A percentile compares a stretch with the other conserved stretches of the same genome.
phyloP scores from a whole-genome alignment of 164 flowering plant genomes.

The Chimonanthus praecox region DNA sequence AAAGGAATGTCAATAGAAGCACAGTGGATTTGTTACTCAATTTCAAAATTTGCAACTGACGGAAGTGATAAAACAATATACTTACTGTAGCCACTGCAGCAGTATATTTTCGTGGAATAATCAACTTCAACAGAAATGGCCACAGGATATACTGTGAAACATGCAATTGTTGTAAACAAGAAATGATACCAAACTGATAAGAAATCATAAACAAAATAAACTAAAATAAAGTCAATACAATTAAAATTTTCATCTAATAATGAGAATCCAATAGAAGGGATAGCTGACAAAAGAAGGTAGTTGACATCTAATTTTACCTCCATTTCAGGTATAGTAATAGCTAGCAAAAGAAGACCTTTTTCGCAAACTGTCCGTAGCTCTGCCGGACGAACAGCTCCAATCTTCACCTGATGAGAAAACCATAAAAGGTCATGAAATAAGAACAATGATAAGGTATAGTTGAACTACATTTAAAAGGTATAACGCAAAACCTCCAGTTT shows the following conservation, averaged over 20 bases:
- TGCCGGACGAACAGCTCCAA: slow-evolving; percentile 39
- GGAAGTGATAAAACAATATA: not conserved
- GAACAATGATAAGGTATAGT: not conserved
- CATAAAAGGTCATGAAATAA: not conserved
- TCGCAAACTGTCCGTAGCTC: slow-evolving; percentile 71
- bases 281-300: not conserved
- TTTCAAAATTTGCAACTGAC: not conserved
- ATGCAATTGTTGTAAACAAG: not conserved
- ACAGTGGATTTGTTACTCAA: not conserved
- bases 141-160: slow-evolving; percentile 70
- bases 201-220: not conserved
- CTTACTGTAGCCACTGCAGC: slow-evolving; percentile 85
- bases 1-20: too few species aligned
- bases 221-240: not conserved
- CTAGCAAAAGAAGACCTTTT: slow-evolving; percentile 84
- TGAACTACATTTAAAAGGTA: not conserved
- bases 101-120: slow-evolving; percentile 71
- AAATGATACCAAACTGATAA: not conserved
- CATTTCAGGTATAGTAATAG: slow-evolving; percentile 96
- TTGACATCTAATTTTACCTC: slow-evolving; percentile 45
- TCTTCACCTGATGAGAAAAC: slow-evolving; percentile 47
- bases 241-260: not conserved
- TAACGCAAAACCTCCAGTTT: slow-evolving; percentile 38
- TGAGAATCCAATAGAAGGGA: too few species aligned
- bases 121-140: slow-evolving; percentile 96